phyloP scores from a whole-genome alignment of 2,329 filamentous ascomycete species.

The Cladosporium colombiae region DNA sequence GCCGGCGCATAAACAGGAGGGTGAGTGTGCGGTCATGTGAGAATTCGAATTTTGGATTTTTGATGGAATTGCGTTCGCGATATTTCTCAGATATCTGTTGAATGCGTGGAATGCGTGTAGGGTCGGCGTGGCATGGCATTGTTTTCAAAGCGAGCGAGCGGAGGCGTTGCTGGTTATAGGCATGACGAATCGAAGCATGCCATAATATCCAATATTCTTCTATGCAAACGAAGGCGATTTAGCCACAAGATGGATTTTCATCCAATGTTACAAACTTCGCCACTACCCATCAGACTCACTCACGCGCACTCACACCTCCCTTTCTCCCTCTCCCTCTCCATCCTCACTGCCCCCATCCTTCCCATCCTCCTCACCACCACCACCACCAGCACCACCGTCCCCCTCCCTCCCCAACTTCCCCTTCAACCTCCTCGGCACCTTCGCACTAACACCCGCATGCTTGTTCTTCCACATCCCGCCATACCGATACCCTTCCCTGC shows the following conservation, averaged over 20 bases:
- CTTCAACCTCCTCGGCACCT: constrained; percentile 20
- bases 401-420: constrained; percentile 19
- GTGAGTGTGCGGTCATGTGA: constrained; percentile 69
- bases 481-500: constrained; percentile 41
- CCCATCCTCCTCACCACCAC: not conserved
- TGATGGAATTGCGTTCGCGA: not conserved
- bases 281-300: not conserved
- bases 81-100: not conserved
- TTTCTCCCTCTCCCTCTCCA: not conserved
- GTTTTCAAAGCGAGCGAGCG: not conserved
- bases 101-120: not conserved
- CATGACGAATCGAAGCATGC: not conserved
- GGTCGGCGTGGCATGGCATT: not conserved
- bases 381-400: not conserved
- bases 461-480: constrained; percentile 42
- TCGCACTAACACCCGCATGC: constrained; percentile 20
- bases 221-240: not conserved
- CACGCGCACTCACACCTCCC: not conserved
- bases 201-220: not conserved
- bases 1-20: constrained; percentile 76
- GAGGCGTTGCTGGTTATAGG: not conserved
- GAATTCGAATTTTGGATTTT: not conserved
- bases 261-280: not conserved
- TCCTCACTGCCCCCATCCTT: not conserved
- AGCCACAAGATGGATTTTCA: not conserved